These are phyloP conservation scores for Polytrichum commune DNA, from an alignment of 225 moss, liverwort and hornwort species.

Conservation along the genomic window DNA sequence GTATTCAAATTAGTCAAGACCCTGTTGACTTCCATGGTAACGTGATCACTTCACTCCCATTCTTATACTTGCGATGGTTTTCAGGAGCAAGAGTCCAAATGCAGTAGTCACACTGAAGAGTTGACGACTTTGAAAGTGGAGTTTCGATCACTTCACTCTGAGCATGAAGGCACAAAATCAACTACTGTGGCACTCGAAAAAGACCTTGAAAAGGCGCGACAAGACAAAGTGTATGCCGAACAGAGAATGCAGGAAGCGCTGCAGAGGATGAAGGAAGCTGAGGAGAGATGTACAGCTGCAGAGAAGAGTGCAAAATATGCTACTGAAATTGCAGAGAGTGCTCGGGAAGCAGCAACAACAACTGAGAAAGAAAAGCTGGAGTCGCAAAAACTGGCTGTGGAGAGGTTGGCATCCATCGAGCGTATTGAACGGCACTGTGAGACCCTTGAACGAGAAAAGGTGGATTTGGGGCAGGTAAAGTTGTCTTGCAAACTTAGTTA, in stretches of 20 bases:
- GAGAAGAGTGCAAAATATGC: conserved; percentile 59
- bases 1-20: background rate
- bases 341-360: conserved; percentile 39
- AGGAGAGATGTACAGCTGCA: conserved; percentile 36
- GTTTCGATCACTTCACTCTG: conserved; percentile 36
- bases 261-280: conserved; percentile 63
- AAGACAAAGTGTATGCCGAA: conserved; percentile 51
- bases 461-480: conserved; percentile 35
- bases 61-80: background rate
- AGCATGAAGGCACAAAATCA: conserved; percentile 39
- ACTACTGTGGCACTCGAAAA: conserved; percentile 34
- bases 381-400: conserved; percentile 59
- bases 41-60: no score
- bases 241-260: conserved; percentile 48
- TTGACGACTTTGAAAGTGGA: conserved; percentile 49
- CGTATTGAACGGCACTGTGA: conserved; percentile 58
- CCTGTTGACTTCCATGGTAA: background rate
- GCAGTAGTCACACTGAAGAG: conserved; percentile 49
- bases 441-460: conserved; percentile 55
- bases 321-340: conserved; percentile 58
- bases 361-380: conserved; percentile 68
- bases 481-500: background rate
- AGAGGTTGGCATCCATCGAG: conserved; percentile 38
- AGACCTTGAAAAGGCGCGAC: conserved; percentile 55
- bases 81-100: conserved; percentile 71